These are phyloP conservation scores for Parachaetomium inaequale DNA, from an alignment of 495 filamentous ascomycete species.

Conservation along the genomic window DNA sequence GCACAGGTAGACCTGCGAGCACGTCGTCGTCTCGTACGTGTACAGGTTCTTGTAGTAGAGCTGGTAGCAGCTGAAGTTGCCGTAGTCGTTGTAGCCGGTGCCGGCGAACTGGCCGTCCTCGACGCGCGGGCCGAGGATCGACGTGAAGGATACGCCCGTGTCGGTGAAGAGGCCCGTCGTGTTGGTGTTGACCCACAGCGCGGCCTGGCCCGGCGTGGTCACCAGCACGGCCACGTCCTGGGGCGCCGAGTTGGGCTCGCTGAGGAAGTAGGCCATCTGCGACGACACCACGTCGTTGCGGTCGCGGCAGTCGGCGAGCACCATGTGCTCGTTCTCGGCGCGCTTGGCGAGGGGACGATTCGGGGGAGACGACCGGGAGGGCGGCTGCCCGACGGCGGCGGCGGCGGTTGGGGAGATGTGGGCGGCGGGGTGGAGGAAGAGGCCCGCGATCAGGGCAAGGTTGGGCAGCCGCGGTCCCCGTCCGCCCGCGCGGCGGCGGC, in stretches of 20 bases:
- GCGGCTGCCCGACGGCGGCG: neutral
- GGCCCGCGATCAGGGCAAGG: conserved; percentile 5
- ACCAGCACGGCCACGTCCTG: conserved; percentile 35
- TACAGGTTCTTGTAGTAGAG: conserved; percentile 30
- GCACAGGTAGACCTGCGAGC: conserved; percentile 38
- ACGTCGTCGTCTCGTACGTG: conserved; percentile 26
- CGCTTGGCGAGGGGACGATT: neutral
- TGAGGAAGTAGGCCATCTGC: conserved; percentile 38
- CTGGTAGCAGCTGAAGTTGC: conserved; percentile 39
- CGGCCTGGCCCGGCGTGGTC: conserved; percentile 26
- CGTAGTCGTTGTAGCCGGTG: conserved; percentile 37
- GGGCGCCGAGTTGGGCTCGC: conserved; percentile 21
- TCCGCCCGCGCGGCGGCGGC: neutral
- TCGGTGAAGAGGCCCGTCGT: conserved; percentile 34
- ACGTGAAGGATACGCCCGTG: conserved; percentile 33
- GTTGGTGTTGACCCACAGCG: conserved; percentile 34
- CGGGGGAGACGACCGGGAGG: neutral
- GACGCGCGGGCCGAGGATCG: conserved; percentile 31
- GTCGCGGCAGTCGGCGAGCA: conserved; percentile 34
- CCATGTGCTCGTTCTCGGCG: conserved; percentile 27
- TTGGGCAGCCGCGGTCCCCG: neutral
- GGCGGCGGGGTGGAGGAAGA: neutral
- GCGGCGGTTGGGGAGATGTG: neutral
- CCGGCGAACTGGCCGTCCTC: conserved; percentile 35
- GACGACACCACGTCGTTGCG: conserved; percentile 26